Percentiles rank a stretch among this genome's conserved stretches.
Evolutionary conservation across 495 filamentous ascomycete genomes (phyloP).

Genomic region (Tuber microsphaerosporum): DNA sequence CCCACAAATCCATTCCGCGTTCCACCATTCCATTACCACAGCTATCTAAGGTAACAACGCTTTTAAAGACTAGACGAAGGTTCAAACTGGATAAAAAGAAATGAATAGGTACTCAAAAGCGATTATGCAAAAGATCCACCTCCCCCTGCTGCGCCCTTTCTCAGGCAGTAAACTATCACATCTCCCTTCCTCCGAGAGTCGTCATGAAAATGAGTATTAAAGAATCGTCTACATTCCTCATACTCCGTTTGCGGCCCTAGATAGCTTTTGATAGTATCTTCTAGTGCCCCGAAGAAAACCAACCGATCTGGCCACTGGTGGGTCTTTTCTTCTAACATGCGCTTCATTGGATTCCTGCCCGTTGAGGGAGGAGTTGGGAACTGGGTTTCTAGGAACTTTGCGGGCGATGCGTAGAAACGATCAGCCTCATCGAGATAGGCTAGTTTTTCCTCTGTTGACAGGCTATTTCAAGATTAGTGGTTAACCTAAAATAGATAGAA

Average conservation of each 20-base stretch:
- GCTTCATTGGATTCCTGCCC: slow-evolving; percentile 27
- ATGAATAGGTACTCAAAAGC: background rate
- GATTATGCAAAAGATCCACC: background rate
- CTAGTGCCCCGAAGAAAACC: slow-evolving; percentile 52
- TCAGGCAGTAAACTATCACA: slow-evolving; percentile 71
- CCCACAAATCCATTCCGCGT: background rate
- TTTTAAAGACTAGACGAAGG: background rate
- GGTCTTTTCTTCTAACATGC: slow-evolving; percentile 25
- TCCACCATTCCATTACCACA: background rate
- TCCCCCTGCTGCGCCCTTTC: slow-evolving; percentile 15
- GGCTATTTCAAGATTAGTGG: slow-evolving; percentile 44
- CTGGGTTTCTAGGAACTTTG: slow-evolving; percentile 51
- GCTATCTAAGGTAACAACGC: background rate
- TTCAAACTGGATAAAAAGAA: background rate
- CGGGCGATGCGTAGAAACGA: slow-evolving; percentile 68
- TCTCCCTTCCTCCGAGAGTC: slow-evolving; percentile 79
- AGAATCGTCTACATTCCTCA: slow-evolving; percentile 61
- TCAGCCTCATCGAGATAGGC: slow-evolving; percentile 83
- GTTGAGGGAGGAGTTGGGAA: slow-evolving; percentile 32
- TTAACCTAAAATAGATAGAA: background rate
- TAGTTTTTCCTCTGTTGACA: slow-evolving; percentile 50
- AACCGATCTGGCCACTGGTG: slow-evolving; percentile 50
- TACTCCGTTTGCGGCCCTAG: slow-evolving; percentile 53
- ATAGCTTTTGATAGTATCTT: slow-evolving; percentile 45
- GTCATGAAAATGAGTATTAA: slow-evolving; percentile 79